Base-by-base conservation (phyloP, 2,329 filamentous ascomycete species). In the Aspergillus terreus region DNA sequence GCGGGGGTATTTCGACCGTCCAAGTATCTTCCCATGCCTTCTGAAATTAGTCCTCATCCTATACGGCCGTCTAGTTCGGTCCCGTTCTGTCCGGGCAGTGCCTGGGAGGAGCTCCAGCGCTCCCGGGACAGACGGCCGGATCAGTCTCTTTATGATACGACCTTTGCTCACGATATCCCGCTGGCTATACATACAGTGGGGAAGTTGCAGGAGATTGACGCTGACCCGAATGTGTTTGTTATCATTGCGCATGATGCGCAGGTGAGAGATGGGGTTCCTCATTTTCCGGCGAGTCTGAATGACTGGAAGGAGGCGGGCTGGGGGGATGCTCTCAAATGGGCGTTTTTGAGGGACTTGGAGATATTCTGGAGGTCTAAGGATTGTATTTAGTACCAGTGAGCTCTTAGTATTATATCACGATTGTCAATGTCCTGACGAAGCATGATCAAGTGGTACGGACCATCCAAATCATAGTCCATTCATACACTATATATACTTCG, bases 231-330 rank as follows among this genome's bases (percentile, higher is more conserved):
- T 47, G 49, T 69, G 9, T 63, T 69, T 47, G 62, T 70, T 17
- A 54, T 68, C 23, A 59, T 65, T 43, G 64, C 65, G 5, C 67
- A 70, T 43, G 66, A 68, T 55, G 44, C 55, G 15, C 54, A 55
- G 17, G 30, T 67, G 23, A 19, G 57, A 4, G 59, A 55, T 33
- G 42, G 50, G 19, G 57, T 68, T 5, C 60, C 62, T 40, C 47
- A 64, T n/a, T 68, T 68, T 32, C 67, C 66, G 4, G 12, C 50
- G 44, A 46, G 50, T 19, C 38, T 66, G n/a, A 66, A 69, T 56
- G 46, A 51, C 4, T 70, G 65, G 66, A 64, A 60, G 46, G 52
- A 54, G 15, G 61, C 59, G n/a, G 62, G 58, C 9, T 63, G 59
- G 54, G 58, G 55, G 6, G 52, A 48, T 19, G 47, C 54, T n/a